Conservation (phyloP, 177 flowering plant genomes). For the Vitis hybrid region DNA sequence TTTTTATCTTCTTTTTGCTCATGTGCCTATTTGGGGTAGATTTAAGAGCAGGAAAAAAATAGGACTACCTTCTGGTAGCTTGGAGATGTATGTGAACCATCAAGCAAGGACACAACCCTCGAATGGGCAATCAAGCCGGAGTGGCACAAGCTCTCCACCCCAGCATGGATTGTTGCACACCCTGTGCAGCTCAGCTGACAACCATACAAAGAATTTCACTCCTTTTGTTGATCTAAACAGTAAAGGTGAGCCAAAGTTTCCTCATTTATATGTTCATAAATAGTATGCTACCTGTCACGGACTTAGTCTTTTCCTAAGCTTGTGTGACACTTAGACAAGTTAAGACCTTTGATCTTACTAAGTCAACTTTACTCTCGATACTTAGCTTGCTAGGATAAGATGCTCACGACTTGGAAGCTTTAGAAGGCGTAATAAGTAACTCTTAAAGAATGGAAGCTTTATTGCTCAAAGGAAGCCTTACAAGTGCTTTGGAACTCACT, state of each 20-base stretch:
- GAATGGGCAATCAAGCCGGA: conserved; percentile 41
- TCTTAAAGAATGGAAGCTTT: too few species aligned
- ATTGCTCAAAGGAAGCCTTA: too few species aligned
- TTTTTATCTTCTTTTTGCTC: conserved; percentile 5
- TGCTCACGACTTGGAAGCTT: too few species aligned
- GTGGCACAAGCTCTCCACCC: conserved; percentile 45
- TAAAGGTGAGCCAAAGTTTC: conserved; percentile 28
- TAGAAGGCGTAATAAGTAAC: too few species aligned
- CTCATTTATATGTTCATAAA: background rate
- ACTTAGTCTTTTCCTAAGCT: too few species aligned
- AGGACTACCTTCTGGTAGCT: conserved; percentile 34
- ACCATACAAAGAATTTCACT: conserved; percentile 24
- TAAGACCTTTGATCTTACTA: too few species aligned
- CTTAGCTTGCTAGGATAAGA: too few species aligned
- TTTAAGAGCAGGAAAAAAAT: conserved; percentile 52
- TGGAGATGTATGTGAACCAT: conserved; percentile 56
- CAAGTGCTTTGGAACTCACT: too few species aligned
- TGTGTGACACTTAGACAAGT: too few species aligned
- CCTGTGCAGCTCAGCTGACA: conserved; percentile 30
- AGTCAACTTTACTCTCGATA: too few species aligned
- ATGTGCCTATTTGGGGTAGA: conserved; percentile 46
- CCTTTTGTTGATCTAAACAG: conserved; percentile 43
- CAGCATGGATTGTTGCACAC: conserved; percentile 39
- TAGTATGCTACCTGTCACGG: background rate
- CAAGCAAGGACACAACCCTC: conserved; percentile 33